Base-by-base conservation (phyloP, 306 rosid genomes). In the Argentina anserina region DNA sequence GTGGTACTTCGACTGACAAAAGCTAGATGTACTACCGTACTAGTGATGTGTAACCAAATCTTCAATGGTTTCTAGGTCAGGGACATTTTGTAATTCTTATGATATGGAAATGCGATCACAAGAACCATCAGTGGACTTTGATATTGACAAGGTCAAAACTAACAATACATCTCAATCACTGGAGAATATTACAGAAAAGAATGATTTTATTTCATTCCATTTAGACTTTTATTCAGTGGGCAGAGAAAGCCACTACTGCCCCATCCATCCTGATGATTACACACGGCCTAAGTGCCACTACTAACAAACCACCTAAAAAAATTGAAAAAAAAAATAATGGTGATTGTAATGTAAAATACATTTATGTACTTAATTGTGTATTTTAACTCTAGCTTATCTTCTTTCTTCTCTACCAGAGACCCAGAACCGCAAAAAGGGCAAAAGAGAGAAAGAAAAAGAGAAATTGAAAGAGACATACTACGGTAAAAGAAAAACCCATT, bases 311-410 rank as follows among this genome's bases (percentile, higher is more conserved):
- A 75, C 82, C 87, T 67, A 74, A 56, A 52, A 52, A 77, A 29
- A 67, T 70, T 64, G 13, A 65, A 34, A 64, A 18, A 65, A 34
- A 64, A 18, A 74, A 68, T 72, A 73, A 75, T 62, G 76, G 73
- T 73, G 75, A 84, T 74, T 65, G 81, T 79, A 86, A 31, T 65
- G 81, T 79, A 86, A 31, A 23, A 83, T 77, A 85, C 80, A 84
- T 71, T 81, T 87, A 85, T 81, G 88, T 83, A 80, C 84, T 86
- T 78, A 70, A 71, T 42, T 67, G 75, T 69, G 77, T 81, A 76
- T 78, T 39, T 39, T 33, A 39, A 26, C 69, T 73, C 81, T 71
- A 26, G 43, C 73, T 75, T 75, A 72, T 53, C 82, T 81, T 71
- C 85, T 74, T 75, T 59, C 83, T 81, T 69, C 84, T 72, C 80